Evolutionary conservation across 108 stramenopile species (phyloP).

Genomic region (Hondaea fermentalgiana): DNA sequence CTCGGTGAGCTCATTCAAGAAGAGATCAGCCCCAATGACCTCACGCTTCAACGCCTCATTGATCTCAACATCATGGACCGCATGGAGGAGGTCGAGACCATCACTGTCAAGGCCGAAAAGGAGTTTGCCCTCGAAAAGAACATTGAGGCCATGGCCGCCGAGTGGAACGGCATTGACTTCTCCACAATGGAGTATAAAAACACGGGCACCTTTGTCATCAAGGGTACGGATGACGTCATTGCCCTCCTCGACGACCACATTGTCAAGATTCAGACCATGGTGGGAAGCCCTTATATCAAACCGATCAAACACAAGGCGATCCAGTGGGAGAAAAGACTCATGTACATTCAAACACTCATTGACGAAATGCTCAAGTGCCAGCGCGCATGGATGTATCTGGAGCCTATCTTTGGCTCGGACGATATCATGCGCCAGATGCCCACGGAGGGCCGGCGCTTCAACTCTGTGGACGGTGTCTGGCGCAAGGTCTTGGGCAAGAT

Average conservation of each 20-base stretch:
- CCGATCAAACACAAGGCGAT: constrained; percentile 46
- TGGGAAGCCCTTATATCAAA: constrained; percentile 53
- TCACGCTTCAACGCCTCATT: constrained; percentile 49
- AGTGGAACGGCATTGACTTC: constrained; percentile 50
- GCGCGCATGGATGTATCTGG: constrained; percentile 60
- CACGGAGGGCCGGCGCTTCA: constrained; percentile 55
- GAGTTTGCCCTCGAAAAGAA: constrained; percentile 47
- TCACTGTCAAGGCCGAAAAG: constrained; percentile 58
- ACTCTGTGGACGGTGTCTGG: constrained; percentile 53
- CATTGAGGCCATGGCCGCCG: constrained; percentile 49
- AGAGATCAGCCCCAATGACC: constrained; percentile 50
- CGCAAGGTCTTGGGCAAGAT: constrained; percentile 47
- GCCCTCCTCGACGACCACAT: constrained; percentile 61
- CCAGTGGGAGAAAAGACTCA: constrained; percentile 48
- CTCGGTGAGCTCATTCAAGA: constrained; percentile 48
- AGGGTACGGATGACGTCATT: constrained; percentile 59
- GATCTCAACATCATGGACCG: constrained; percentile 44
- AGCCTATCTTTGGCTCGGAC: constrained; percentile 59
- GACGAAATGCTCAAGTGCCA: constrained; percentile 57
- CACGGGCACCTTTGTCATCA: constrained; percentile 51
- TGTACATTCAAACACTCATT: constrained; percentile 48
- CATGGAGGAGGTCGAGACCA: constrained; percentile 54
- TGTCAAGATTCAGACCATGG: constrained; percentile 65
- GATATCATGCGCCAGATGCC: constrained; percentile 66
- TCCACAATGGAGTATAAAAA: constrained; percentile 59